Percentiles rank a stretch among this genome's conserved stretches.
phyloP scores from a whole-genome alignment of 2,329 filamentous ascomycete species.

The Penicillium sp. region DNA sequence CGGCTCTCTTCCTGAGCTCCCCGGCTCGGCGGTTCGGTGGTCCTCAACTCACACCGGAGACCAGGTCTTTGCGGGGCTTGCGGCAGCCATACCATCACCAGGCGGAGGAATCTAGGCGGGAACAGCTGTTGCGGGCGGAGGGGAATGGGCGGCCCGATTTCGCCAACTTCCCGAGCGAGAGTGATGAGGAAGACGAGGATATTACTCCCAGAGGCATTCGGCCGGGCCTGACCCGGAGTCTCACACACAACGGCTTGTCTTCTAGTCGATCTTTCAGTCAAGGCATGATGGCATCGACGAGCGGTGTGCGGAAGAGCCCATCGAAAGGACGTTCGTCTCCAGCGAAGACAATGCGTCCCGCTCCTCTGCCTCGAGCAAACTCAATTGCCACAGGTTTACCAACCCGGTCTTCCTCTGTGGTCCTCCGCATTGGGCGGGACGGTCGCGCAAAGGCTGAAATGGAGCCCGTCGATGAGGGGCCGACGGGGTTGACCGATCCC shows the following conservation, averaged over 20 bases:
- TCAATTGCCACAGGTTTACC: conserved; percentile 34
- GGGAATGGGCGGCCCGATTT: conserved; percentile 29
- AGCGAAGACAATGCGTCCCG: conserved; percentile 37
- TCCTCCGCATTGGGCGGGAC: conserved; percentile 51
- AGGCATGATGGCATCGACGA: conserved; percentile 35
- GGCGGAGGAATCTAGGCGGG: conserved; percentile 49
- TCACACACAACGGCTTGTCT: conserved; percentile 41
- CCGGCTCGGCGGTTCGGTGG: conserved; percentile 50
- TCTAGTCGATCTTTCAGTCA: conserved; percentile 32
- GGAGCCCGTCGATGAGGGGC: conserved; percentile 35
- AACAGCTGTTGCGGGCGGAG: conserved; percentile 39
- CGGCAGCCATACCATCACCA: conserved; percentile 53
- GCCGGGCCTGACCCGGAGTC: conserved; percentile 42
- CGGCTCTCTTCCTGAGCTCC: conserved; percentile 51
- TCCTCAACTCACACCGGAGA: conserved; percentile 34
- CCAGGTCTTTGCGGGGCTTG: conserved; percentile 28
- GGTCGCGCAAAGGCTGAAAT: conserved; percentile 51
- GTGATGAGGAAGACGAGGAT: conserved; percentile 37
- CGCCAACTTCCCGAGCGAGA: conserved; percentile 29
- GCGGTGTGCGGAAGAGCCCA: conserved; percentile 43
- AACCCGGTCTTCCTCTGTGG: conserved; percentile 43
- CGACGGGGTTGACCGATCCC: conserved; percentile 37
- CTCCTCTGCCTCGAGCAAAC: conserved; percentile 33
- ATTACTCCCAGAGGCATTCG: conserved; percentile 35
- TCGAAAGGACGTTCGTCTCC: conserved; percentile 48